Evolutionary conservation across 768 basidiomycete genomes (phyloP).

Genomic region (Wakefieldia striispora): DNA sequence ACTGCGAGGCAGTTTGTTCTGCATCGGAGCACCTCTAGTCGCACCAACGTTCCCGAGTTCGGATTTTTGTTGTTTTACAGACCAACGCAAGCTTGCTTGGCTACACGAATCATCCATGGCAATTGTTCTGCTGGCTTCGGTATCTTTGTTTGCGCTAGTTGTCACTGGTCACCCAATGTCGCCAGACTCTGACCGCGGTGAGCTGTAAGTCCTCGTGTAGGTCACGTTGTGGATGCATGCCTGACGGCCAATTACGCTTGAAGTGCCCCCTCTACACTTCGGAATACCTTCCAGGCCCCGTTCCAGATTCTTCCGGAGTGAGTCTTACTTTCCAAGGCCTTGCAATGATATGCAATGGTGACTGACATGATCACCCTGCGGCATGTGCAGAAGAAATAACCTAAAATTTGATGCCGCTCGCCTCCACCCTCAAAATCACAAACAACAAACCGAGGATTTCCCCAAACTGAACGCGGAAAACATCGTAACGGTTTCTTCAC

Average conservation of each 20-base stretch:
- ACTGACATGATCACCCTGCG: conserved; percentile 11
- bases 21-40: neutral
- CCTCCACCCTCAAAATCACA: conserved; percentile 30
- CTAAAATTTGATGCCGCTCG: conserved; percentile 22
- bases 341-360: neutral
- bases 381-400: conserved; percentile 18
- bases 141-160: conserved; percentile 43
- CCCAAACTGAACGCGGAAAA: conserved; percentile 27
- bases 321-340: conserved; percentile 18
- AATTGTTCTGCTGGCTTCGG: conserved; percentile 36
- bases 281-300: conserved; percentile 33
- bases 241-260: conserved; percentile 10
- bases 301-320: conserved; percentile 39
- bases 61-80: conserved; percentile 2
- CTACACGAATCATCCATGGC: conserved; percentile 29
- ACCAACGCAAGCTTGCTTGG: neutral
- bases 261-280: conserved; percentile 25
- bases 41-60: conserved; percentile 1
- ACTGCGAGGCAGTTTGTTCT: conserved; percentile 25
- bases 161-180: conserved; percentile 41
- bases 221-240: conserved; percentile 11
- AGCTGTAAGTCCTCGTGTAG: conserved; percentile 27
- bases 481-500: conserved; percentile 30
- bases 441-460: conserved; percentile 31
- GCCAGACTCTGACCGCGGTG: conserved; percentile 21